Evolutionary conservation across 1,139 yeast species (phyloP).

Genomic region (Keqinozyma sinolaborantium): DNA sequence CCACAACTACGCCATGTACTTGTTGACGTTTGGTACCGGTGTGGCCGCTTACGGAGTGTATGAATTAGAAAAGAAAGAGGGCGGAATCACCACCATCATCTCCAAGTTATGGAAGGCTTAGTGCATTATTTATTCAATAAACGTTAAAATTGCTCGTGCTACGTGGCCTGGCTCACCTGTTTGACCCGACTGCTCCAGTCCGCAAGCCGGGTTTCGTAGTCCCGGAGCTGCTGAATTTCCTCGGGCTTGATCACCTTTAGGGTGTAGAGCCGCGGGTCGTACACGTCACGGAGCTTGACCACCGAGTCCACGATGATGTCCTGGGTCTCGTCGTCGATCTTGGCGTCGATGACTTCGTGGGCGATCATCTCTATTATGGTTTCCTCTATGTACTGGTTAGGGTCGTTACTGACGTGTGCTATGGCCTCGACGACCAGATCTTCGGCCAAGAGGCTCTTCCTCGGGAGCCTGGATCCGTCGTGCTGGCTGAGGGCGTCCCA

Average conservation of each 20-base stretch:
- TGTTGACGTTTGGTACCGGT: conserved; percentile 69
- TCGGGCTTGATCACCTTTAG: conserved; percentile 19
- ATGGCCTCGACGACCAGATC: neutral
- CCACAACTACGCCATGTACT: conserved; percentile 60
- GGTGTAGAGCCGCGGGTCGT: conserved; percentile 17
- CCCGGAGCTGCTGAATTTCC: conserved; percentile 7
- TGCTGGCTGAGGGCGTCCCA: conserved; percentile 10
- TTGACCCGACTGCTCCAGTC: conserved; percentile 5
- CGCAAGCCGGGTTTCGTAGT: conserved; percentile 3
- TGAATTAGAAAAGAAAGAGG: conserved; percentile 67
- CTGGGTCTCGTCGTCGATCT: conserved; percentile 24
- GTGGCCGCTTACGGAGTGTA: conserved; percentile 78
- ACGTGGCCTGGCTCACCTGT: no score
- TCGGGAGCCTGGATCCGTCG: conserved; percentile 14
- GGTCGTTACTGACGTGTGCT: conserved; percentile 1
- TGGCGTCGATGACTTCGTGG: conserved; percentile 17
- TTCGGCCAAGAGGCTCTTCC: neutral
- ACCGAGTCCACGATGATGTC: conserved; percentile 17
- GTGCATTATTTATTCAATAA: conserved; percentile 7
- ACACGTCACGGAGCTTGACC: conserved; percentile 26
- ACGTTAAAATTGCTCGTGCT: neutral
- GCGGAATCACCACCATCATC: conserved; percentile 34
- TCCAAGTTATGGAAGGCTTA: conserved; percentile 40
- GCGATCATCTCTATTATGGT: conserved; percentile 7
- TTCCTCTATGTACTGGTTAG: conserved; percentile 17